Evolutionary conservation across 106 monocot species (phyloP).

Genomic region (Xerophyta viscosa): DNA sequence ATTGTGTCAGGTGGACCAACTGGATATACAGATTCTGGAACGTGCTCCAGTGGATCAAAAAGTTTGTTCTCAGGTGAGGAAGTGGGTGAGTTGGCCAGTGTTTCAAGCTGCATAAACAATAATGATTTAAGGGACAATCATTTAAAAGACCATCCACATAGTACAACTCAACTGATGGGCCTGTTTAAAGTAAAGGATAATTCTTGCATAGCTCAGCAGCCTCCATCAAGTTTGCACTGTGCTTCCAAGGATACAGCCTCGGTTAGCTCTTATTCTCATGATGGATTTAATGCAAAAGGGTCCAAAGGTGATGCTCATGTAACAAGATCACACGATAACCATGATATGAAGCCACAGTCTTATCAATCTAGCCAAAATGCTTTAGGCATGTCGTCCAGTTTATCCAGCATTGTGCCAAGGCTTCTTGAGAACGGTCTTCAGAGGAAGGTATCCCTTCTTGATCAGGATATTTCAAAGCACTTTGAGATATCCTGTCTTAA

Average conservation of each 20-base stretch:
- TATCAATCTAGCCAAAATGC: conserved; percentile 9
- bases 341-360: conserved; percentile 1
- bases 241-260: conserved; percentile 6
- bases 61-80: conserved; percentile 1
- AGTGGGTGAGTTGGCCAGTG: not conserved
- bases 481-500: conserved; percentile 17
- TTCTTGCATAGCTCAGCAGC: conserved; percentile 2
- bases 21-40: conserved; percentile 4
- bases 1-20: conserved; percentile 2
- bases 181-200: conserved; percentile 8
- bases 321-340: not conserved
- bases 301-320: conserved; percentile 1
- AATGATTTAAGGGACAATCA: not conserved
- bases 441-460: conserved; percentile 23
- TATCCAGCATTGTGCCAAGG: conserved; percentile 54
- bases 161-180: conserved; percentile 1
- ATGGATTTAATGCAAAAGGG: too few species aligned
- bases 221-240: conserved; percentile 8
- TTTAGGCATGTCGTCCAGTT: conserved; percentile 35
- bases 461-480: conserved; percentile 10
- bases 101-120: not conserved
- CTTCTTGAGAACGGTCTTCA: conserved; percentile 56
- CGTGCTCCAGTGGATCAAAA: conserved; percentile 1
- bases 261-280: too few species aligned
- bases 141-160: not conserved